Conservation (phyloP, 306 rosid genomes). For the Ormosia semicastrata region DNA sequence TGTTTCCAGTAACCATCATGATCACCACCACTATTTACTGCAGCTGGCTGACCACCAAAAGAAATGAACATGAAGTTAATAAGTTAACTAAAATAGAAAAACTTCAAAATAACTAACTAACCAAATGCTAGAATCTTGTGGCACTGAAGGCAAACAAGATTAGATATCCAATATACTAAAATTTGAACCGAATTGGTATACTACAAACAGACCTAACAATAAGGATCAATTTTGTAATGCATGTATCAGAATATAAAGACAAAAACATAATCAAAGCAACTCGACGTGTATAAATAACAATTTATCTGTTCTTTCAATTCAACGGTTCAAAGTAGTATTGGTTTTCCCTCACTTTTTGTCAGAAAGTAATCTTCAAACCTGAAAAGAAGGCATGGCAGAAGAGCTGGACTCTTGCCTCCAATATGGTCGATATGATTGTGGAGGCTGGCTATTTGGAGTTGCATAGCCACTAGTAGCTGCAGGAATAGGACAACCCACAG, state of each 20-base stretch:
- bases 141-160: slow-evolving; percentile 20
- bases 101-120: slow-evolving; percentile 23
- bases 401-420: slow-evolving; percentile 88
- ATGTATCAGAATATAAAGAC: background rate
- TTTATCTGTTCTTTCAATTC: slow-evolving; percentile 9
- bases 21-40: slow-evolving; percentile 65
- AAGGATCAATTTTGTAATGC: background rate
- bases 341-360: slow-evolving; percentile 15
- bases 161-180: slow-evolving; percentile 21
- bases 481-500: slow-evolving; percentile 57
- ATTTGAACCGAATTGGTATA: background rate
- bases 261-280: slow-evolving; percentile 9
- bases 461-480: slow-evolving; percentile 56
- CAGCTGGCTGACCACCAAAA: slow-evolving; percentile 79
- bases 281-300: background rate
- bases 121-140: slow-evolving; percentile 21
- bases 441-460: slow-evolving; percentile 58
- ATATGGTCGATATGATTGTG: slow-evolving; percentile 54
- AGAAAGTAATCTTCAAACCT: slow-evolving; percentile 69
- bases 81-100: slow-evolving; percentile 27
- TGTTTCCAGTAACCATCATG: slow-evolving; percentile 92
- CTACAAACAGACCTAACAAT: background rate
- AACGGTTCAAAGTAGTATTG: slow-evolving; percentile 11
- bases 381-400: slow-evolving; percentile 63
- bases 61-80: slow-evolving; percentile 34